These are phyloP conservation scores for Pleurotus tuber-regium DNA, from an alignment of 768 basidiomycete genomes.

Conservation along the genomic window DNA sequence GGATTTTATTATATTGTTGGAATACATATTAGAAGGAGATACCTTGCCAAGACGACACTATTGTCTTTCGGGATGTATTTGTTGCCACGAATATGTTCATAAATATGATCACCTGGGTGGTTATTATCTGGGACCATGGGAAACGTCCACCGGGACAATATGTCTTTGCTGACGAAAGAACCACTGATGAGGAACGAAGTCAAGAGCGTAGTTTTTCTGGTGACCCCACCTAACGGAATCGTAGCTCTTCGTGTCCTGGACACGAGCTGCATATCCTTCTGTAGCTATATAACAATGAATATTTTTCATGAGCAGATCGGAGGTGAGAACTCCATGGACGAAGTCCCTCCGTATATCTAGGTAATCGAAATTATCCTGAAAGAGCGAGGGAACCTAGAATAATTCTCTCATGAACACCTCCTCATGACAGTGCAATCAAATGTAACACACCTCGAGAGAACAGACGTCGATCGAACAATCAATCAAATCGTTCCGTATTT, in stretches of 20 bases:
- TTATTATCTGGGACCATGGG: slow-evolving; percentile 95
- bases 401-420: slow-evolving; percentile 3
- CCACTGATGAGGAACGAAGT: not conserved
- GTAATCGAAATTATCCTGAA: slow-evolving; percentile 99
- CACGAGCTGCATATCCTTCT: slow-evolving; percentile 89
- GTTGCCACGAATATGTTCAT: slow-evolving; percentile 86
- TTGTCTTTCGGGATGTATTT: slow-evolving; percentile 83
- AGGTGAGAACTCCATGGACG: slow-evolving; percentile 90
- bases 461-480: slow-evolving; percentile 92
- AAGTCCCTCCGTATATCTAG: slow-evolving; percentile 90
- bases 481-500: slow-evolving; percentile 85
- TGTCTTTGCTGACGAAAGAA: slow-evolving; percentile 68
- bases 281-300: slow-evolving; percentile 89
- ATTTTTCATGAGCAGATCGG: slow-evolving; percentile 91
- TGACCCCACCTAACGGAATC: slow-evolving; percentile 76
- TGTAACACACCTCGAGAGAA: slow-evolving; percentile 82
- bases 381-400: slow-evolving; percentile 84
- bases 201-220: too few relatives aligned
- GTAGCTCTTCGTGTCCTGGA: slow-evolving; percentile 90
- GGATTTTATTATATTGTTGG: not conserved
- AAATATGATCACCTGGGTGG: slow-evolving; percentile 76
- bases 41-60: slow-evolving; percentile 84
- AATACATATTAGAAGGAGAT: slow-evolving; percentile 17
- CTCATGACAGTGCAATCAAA: not conserved
- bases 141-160: slow-evolving; percentile 91